These are phyloP conservation scores for Selenicereus undatus DNA, from an alignment of 148 eudicot species.

Conservation along the genomic window DNA sequence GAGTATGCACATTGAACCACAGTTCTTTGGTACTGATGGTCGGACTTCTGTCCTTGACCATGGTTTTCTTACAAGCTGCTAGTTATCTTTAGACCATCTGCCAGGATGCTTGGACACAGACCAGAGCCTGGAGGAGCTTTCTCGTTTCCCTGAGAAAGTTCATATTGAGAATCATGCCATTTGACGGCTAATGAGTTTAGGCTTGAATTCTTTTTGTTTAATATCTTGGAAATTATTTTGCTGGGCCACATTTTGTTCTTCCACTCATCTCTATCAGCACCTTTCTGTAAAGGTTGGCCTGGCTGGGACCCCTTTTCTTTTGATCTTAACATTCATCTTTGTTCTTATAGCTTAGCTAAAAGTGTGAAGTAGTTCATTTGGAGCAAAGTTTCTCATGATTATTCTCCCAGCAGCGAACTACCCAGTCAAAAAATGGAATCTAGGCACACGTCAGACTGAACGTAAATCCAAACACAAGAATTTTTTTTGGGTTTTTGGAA, in stretches of 20 bases:
- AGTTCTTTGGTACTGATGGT: slow-evolving; percentile 20
- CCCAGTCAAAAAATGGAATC: no score
- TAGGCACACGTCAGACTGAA: no score
- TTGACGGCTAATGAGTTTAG: background rate
- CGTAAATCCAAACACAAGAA: no score
- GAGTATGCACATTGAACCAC: slow-evolving; percentile 4
- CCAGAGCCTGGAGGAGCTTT: slow-evolving; percentile 11
- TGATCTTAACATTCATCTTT: background rate
- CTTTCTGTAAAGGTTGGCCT: slow-evolving; percentile 22
- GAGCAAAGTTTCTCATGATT: background rate
- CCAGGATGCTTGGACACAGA: background rate
- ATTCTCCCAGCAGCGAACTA: background rate
- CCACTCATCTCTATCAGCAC: background rate
- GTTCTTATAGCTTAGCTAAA: slow-evolving; percentile 1
- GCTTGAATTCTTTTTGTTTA: slow-evolving; percentile 20
- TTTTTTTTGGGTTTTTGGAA: no score
- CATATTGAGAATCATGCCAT: background rate
- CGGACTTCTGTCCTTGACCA: slow-evolving; percentile 29
- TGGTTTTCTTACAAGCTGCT: slow-evolving; percentile 18
- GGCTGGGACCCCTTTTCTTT: background rate
- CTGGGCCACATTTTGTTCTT: slow-evolving; percentile 26
- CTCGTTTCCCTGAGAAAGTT: slow-evolving; percentile 25
- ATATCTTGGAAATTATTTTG: background rate
- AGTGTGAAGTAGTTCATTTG: background rate
- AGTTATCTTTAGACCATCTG: background rate